phyloP scores from a whole-genome alignment of 1,284 basidiomycete genomes.

The Pascua sp. region DNA sequence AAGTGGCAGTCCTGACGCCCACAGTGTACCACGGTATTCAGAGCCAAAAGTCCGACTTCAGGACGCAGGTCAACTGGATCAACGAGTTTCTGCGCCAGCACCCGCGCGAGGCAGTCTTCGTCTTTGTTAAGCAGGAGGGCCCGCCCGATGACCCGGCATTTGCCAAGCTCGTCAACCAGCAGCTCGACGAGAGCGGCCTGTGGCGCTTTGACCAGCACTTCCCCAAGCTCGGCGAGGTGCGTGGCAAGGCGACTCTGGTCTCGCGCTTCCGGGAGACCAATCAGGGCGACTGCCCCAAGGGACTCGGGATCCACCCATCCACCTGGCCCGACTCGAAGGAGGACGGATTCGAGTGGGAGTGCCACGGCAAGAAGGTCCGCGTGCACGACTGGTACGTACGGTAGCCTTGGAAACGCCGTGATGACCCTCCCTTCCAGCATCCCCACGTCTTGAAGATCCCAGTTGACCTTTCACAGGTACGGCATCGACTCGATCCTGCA shows the following conservation, averaged over 20 bases:
- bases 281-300: constrained; percentile 60
- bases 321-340: constrained; percentile 73
- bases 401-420: neutral
- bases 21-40: constrained; percentile 72
- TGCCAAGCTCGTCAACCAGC: constrained; percentile 63
- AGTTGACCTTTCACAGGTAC: constrained; percentile 4
- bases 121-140: constrained; percentile 81
- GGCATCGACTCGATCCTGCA: constrained; percentile 10
- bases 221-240: constrained; percentile 71
- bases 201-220: constrained; percentile 78
- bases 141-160: constrained; percentile 52
- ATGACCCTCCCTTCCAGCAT: neutral
- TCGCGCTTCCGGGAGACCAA: constrained; percentile 60
- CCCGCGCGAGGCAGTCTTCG: constrained; percentile 67
- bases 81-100: constrained; percentile 63
- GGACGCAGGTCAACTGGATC: constrained; percentile 59
- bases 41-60: constrained; percentile 61
- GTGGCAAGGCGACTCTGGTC: constrained; percentile 76
- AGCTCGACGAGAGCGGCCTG: constrained; percentile 61
- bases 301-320: constrained; percentile 68
- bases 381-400: constrained; percentile 73
- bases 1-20: neutral
- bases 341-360: constrained; percentile 68
- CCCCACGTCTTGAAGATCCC: neutral
- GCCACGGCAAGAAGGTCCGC: constrained; percentile 57